Conservation (phyloP, 2,329 filamentous ascomycete species). For the Fusarium algeriense region DNA sequence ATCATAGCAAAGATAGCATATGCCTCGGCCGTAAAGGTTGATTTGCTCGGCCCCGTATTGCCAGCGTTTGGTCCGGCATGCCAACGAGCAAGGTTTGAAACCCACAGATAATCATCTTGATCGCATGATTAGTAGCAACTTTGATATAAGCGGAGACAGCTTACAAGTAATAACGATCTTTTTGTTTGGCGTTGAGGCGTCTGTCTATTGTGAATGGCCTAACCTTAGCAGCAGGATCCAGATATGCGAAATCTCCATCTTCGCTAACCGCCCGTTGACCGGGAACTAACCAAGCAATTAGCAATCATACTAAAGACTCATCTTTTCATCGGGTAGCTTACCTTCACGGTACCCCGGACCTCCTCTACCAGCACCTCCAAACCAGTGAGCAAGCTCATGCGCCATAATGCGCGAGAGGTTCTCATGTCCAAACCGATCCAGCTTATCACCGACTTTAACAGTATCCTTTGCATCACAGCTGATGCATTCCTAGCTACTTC, state of each 20-base stretch:
- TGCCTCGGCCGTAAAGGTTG: background rate
- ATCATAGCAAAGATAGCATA: background rate
- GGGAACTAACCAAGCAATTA: no score
- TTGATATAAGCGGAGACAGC: background rate
- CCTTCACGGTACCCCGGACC: accelerated
- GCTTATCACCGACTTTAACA: background rate
- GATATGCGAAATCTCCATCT: no score
- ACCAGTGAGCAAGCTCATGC: background rate
- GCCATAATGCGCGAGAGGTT: background rate
- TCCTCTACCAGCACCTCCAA: background rate
- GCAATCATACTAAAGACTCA: no score
- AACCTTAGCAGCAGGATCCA: no score
- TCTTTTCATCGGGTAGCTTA: background rate
- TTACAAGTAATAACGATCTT: background rate
- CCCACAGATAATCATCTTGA: background rate
- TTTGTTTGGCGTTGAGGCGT: no score
- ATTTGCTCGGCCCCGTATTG: background rate
- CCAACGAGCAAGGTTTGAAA: background rate
- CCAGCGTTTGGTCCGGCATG: background rate
- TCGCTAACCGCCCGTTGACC: no score
- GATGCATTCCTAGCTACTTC: background rate
- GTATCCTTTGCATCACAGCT: background rate
- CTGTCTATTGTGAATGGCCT: no score
- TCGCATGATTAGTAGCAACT: no score
- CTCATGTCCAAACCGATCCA: background rate